Conservation (phyloP, 352 stramenopile genomes). For the Pythium diclinum region DNA sequence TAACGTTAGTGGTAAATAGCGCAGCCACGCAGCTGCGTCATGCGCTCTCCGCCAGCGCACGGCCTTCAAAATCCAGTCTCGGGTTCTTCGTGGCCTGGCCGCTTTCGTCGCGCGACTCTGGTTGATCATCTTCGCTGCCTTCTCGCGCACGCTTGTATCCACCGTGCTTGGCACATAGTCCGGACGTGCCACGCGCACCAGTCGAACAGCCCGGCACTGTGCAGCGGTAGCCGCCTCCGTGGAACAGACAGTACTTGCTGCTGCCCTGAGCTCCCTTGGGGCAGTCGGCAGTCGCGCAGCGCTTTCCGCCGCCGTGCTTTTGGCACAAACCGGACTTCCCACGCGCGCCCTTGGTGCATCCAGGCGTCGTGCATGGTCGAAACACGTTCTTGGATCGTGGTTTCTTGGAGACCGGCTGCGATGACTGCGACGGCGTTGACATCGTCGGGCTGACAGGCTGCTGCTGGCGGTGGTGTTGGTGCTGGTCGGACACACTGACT, state of each 20-base stretch:
- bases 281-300: conserved; percentile 55
- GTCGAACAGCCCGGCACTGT: conserved; percentile 70
- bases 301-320: conserved; percentile 83
- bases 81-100: conserved; percentile 22
- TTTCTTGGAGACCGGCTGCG: conserved; percentile 52
- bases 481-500: background rate
- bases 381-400: conserved; percentile 72
- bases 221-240: conserved; percentile 84
- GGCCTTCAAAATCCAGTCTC: conserved; percentile 19
- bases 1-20: conserved; percentile 2
- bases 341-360: conserved; percentile 74
- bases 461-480: background rate
- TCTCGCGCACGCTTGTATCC: conserved; percentile 53
- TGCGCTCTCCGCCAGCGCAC: conserved; percentile 5
- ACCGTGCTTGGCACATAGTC: conserved; percentile 75
- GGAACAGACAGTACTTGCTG: conserved; percentile 73
- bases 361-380: conserved; percentile 49
- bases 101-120: background rate
- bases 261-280: conserved; percentile 81
- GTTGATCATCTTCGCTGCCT: conserved; percentile 2
- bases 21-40: background rate
- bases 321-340: conserved; percentile 83
- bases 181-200: conserved; percentile 67
- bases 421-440: conserved; percentile 11
- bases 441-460: background rate